Base-by-base conservation (phyloP, 2,329 filamentous ascomycete genomes). In the Xylaria sp. region DNA sequence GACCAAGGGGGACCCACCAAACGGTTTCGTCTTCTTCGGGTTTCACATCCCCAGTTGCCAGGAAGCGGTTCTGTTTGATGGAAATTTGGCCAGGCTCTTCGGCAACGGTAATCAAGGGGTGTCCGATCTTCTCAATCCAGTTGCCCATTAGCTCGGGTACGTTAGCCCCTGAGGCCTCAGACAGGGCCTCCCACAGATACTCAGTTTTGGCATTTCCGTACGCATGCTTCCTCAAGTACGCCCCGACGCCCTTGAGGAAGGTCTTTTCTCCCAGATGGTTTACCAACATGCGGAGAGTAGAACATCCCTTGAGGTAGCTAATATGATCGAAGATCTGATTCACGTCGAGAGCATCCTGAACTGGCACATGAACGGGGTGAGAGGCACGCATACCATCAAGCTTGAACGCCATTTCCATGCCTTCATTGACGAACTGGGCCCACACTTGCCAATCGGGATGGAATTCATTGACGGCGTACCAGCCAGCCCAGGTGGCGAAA, bases 301-400 rank as follows among this genome's bases (percentile, higher is more conserved):
- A 97, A 80, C 92, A 96, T 37, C 95, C 95, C 81, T 99, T 98
- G 66, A 96, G 84, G 75, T 98, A 99, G 78, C 92, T 96, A 78
- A 99, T 98, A 75, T 90, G 87, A 76, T 99, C 95, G 74, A 99
- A 99, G 68, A 98, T 96, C 77, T 99, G 95, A 77, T 98, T 96
- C 68, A 98, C 92, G 71, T 98, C 95, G 11, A 98, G 86, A 31
- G 94, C 95, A 75, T 97, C 94, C 70, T 89, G 89, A 31, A 99
- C 95, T 0, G 93, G 92, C 6, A 99, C 95, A 77, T 99, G 94
- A 69, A 99, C 97, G 8, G 95, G 92, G 77, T 99, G 95, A 52
- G 93, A 97, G 43, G 92, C 92, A 49, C 95, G 90, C 69, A 99
- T 87, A 47, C 92, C 89, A 74, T 99, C 95, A 31, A 99, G 87